These are phyloP conservation scores for Epichloe bromicola DNA, from an alignment of 2,329 filamentous ascomycete species.

Conservation along the genomic window DNA sequence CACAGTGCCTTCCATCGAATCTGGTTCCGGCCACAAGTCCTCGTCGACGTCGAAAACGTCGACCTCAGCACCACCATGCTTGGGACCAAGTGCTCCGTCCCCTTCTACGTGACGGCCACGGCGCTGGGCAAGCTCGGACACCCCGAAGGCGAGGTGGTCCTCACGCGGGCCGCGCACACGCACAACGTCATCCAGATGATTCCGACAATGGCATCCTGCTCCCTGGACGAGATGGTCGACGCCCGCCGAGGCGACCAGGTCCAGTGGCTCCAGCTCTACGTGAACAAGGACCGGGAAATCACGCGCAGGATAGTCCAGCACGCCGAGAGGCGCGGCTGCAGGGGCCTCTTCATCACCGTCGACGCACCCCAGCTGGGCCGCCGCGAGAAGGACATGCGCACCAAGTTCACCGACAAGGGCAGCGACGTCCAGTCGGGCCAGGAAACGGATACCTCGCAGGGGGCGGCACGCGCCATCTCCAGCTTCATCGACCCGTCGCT, in stretches of 20 bases:
- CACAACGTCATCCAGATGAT: constrained; percentile 98
- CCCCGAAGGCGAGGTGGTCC: constrained; percentile 82
- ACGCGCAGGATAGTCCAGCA: constrained; percentile 84
- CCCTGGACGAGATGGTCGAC: constrained; percentile 93
- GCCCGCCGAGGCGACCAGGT: constrained; percentile 65
- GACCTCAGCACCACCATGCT: constrained; percentile 91
- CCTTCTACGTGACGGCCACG: constrained; percentile 94
- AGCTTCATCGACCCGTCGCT: constrained; percentile 94
- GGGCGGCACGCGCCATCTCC: constrained; percentile 86
- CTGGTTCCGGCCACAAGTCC: constrained; percentile 82
- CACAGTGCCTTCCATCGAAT: constrained; percentile 93
- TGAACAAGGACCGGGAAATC: constrained; percentile 89
- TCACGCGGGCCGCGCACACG: constrained; percentile 71
- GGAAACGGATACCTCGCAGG: constrained; percentile 73
- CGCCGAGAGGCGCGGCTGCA: constrained; percentile 83
- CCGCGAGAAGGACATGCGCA: constrained; percentile 94
- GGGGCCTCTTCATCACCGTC: constrained; percentile 94
- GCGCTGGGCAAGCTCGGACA: constrained; percentile 91
- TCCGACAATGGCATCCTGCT: constrained; percentile 89
- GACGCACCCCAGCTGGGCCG: constrained; percentile 92
- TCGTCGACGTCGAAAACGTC: constrained; percentile 80
- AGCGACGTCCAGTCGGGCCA: constrained; percentile 69
- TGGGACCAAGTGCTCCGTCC: constrained; percentile 68
- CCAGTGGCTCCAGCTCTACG: constrained; percentile 95
- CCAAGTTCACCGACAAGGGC: constrained; percentile 75